Percentiles rank a stretch among this genome's conserved stretches.
Conservation (phyloP, 108 stramenopile genomes). For the Skeletonema tropicum region DNA sequence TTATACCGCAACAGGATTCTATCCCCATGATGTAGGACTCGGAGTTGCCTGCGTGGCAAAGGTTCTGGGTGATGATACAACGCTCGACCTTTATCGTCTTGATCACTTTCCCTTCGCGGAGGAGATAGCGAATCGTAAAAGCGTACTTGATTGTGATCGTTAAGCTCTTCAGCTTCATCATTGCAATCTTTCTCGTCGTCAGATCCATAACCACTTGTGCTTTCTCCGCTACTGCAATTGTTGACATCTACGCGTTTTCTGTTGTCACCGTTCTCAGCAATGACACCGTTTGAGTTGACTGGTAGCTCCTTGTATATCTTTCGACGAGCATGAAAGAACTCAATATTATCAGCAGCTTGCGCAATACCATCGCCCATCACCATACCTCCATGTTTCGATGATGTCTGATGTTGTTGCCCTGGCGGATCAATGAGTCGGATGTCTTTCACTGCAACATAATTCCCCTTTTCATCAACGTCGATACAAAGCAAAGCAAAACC, state of each 20-base stretch:
- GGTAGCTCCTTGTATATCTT: neutral
- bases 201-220: slow-evolving; percentile 18
- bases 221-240: neutral
- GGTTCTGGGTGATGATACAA: slow-evolving; percentile 21
- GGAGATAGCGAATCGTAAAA: neutral
- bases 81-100: slow-evolving; percentile 14
- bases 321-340: slow-evolving; percentile 30
- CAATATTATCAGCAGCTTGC: slow-evolving; percentile 3
- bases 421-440: slow-evolving; percentile 10
- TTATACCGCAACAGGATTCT: slow-evolving; percentile 24
- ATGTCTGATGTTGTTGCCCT: neutral
- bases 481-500: slow-evolving; percentile 19
- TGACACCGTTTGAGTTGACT: neutral
- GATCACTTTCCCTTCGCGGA: slow-evolving; percentile 15
- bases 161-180: slow-evolving; percentile 22
- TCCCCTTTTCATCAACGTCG: slow-evolving; percentile 30
- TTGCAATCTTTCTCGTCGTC: slow-evolving; percentile 34
- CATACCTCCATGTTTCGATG: neutral
- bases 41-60: slow-evolving; percentile 30
- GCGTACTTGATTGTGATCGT: slow-evolving; percentile 14
- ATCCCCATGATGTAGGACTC: slow-evolving; percentile 33
- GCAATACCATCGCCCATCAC: slow-evolving; percentile 1
- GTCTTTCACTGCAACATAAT: slow-evolving; percentile 36
- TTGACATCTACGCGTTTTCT: neutral
- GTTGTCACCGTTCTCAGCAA: neutral